Evolutionary conservation across 352 stramenopile species (phyloP), one percentile per base, ranked within the genome.

Genomic region (Pythium sukuiense): DNA sequence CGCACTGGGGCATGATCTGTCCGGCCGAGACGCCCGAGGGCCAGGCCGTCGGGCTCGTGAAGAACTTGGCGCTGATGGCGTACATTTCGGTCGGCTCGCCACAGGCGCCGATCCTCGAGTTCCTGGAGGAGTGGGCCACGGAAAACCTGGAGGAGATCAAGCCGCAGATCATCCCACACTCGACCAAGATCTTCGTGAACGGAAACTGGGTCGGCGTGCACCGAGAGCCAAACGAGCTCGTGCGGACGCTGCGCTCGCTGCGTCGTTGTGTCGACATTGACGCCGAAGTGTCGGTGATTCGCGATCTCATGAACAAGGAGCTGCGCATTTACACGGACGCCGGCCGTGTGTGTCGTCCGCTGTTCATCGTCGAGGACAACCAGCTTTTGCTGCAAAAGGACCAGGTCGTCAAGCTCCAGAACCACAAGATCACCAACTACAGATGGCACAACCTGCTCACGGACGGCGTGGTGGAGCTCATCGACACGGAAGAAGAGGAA

Each of bases 1-100:
- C 97, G 59, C 98, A 99, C 79, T 99, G 97, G 97, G 98, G 98
- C 46, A 99, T 99, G 96, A 98, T 99, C 41, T 99, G 98, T 87
- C 88, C 87, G 0, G 95, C 93, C 35, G 95, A 99, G 73, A 99
- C 97, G 6, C 96, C 96, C 4, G 96, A 99, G 76, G 96, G 96
- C 35, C 93, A 98, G 67, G 95, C 96, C 55, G 88, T 97, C 56
- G 95, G 96, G 61, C 86, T 99, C 16, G 95, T 99, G 43, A 99
- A 99, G 85, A 99, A 99, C 80, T 78, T 99, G 65, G 97, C 98
- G 8, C 78, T 99, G 45, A 99, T 99, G 97, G 90, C 96, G 29
- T 99, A 99, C 76, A 99, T 99, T 67, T 98, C 93, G 12, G 91
- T 97, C 43, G 93, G 91, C 29, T 96, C 87, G 18, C 77, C 93